Evolutionary conservation across 2,329 filamentous ascomycete genomes (phyloP).

Genomic region (Penicillium aurantiogriseum): DNA sequence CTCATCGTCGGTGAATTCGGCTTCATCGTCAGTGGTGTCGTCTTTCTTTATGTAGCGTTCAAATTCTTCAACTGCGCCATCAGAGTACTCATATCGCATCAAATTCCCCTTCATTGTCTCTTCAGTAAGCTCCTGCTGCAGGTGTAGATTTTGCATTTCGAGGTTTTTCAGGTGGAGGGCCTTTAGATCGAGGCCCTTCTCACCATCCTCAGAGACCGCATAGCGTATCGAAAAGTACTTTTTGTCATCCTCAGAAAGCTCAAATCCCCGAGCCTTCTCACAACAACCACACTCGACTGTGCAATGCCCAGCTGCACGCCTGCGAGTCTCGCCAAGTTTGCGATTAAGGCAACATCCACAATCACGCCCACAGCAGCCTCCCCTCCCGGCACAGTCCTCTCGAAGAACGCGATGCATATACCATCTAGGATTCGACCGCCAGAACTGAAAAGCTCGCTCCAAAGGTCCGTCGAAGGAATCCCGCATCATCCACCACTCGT

Average conservation of each 20-base stretch:
- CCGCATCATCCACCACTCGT: background rate
- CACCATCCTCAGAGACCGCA: background rate
- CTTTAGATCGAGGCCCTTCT: background rate
- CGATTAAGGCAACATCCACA: constrained; percentile 8
- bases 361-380: constrained; percentile 5
- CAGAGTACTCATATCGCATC: background rate
- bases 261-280: background rate
- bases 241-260: background rate
- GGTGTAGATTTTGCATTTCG: background rate
- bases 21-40: background rate
- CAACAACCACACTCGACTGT: constrained; percentile 11
- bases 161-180: background rate
- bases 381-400: background rate
- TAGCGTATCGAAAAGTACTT: background rate
- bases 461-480: background rate
- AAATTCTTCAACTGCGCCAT: background rate
- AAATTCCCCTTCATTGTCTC: too few relatives aligned
- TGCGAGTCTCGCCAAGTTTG: background rate
- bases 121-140: background rate
- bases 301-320: constrained; percentile 1
- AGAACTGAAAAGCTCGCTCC: constrained; percentile 1
- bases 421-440: constrained; percentile 6
- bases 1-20: background rate
- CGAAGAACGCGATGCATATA: constrained; percentile 8
- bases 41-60: background rate